A percentile compares a stretch with the other conserved stretches of the same genome.
phyloP scores from a whole-genome alignment of 75 land plant genomes.

The Pseudotsuga menziesii region DNA sequence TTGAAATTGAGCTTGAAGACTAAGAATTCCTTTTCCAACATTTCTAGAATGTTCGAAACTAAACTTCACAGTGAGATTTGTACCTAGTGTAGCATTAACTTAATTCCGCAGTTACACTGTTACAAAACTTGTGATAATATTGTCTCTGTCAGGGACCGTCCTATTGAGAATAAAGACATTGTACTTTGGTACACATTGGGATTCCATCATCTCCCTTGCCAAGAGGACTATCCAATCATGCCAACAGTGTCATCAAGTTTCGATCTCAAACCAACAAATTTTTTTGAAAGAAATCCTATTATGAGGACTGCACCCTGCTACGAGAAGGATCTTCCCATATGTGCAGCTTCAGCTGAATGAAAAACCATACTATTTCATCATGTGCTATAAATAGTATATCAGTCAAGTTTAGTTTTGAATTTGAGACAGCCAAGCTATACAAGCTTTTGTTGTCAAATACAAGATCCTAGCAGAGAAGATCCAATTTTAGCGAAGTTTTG shows the following conservation, averaged over 20 bases:
- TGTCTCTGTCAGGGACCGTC: conserved; percentile 53
- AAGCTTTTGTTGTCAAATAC: too few species aligned
- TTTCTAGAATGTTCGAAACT: not conserved
- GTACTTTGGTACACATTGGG: conserved; percentile 76
- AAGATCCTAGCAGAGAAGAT: too few species aligned
- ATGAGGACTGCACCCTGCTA: conserved; percentile 40
- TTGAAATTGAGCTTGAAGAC: not conserved
- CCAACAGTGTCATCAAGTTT: conserved; percentile 69
- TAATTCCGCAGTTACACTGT: not conserved
- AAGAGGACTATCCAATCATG: conserved; percentile 84
- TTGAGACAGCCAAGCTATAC: too few species aligned
- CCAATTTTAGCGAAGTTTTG: too few species aligned
- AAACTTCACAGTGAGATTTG: not conserved
- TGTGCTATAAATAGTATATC: too few species aligned
- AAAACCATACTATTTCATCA: too few species aligned
- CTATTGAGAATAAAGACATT: conserved; percentile 76
- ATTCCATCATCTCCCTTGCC: conserved; percentile 82
- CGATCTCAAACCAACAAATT: conserved; percentile 76
- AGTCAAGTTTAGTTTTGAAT: too few species aligned
- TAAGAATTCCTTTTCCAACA: not conserved
- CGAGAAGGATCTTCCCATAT: conserved; percentile 51
- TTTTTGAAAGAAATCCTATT: conserved; percentile 84
- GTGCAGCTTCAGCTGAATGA: conserved; percentile 15
- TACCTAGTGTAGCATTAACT: not conserved
- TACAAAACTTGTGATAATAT: not conserved